Evolutionary conservation across 345 rosid species (phyloP), one percentile per base, ranked within the genome.

Genomic region (sweet orange (Citrus sinensis)): DNA sequence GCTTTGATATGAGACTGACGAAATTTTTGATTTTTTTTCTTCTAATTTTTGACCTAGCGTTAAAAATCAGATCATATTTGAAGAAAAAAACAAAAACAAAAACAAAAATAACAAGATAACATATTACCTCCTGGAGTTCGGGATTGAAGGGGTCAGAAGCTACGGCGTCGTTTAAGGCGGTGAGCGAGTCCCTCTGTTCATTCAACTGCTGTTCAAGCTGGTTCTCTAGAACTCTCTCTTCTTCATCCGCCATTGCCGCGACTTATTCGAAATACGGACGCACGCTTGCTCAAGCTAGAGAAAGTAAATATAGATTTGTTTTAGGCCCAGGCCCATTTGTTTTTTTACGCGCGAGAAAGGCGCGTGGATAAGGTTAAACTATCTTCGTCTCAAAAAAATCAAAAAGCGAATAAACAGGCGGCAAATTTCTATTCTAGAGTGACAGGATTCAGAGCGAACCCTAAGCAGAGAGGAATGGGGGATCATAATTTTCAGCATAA

Each of bases 111-210:
- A 27, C 17, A 46, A 42, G 56, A 17, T 34, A 65, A 65, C 0
- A 25, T 39, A 27, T 46, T 88, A 93, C 99, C 76, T 92, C 87
- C 77, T 91, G 87, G 63, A 95, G 91, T 66, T 95, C 97, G 55
- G 81, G 75, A 80, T 95, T 84, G 80, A 87, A 79, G 7, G 93
- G 89, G 65, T 95, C 98, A 59, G 90, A 86, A 69, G 74, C 80
- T n/a, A 95, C 87, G 76, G 92, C 97, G 58, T 93, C 92, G 29
- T 87, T 73, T 39, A 95, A 73, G 80, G 91, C 88, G 54, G 87
- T 79, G 35, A 95, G 92, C 5, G 99, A 91, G 24, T 92, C 97
- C 67, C 71, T 88, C 73, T 93, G 99, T 71, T 93, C 98, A 8
- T 79, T 72, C 54, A 93, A 82, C 79, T 95, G 98, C 35, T 76